phyloP scores from a whole-genome alignment of 2,329 filamentous ascomycete genomes.

The Thielaviopsis euricoi region DNA sequence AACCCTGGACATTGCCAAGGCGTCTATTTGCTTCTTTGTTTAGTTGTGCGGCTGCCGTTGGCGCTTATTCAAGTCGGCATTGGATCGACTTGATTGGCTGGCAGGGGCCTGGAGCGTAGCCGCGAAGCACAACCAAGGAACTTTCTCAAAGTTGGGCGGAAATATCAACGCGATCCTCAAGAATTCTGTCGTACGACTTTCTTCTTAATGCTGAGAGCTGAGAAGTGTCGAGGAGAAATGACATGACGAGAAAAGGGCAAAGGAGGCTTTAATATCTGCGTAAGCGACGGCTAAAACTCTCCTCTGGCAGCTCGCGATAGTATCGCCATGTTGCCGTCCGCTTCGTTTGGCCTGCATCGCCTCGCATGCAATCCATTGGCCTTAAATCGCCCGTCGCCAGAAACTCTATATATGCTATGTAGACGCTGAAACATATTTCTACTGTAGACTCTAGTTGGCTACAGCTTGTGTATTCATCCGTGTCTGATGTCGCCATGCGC shows the following conservation, averaged over 20 bases:
- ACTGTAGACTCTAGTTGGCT: background rate
- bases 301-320: background rate
- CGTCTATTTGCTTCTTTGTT: background rate
- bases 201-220: no score
- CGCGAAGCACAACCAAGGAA: background rate
- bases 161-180: background rate
- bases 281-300: background rate
- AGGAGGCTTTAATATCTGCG: background rate
- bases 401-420: background rate
- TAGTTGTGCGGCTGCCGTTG: background rate
- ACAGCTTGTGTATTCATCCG: background rate
- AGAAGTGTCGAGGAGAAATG: no score
- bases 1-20: background rate
- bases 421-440: background rate
- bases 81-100: conserved; percentile 7
- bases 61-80: conserved; percentile 1
- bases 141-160: background rate
- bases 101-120: conserved; percentile 3
- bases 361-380: background rate
- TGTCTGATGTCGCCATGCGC: background rate
- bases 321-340: background rate
- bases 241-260: background rate
- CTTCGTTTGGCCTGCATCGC: background rate
- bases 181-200: no score
- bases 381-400: background rate